Conservation (phyloP, 2,329 filamentous ascomycete species). For the Colletotrichum sp. region DNA sequence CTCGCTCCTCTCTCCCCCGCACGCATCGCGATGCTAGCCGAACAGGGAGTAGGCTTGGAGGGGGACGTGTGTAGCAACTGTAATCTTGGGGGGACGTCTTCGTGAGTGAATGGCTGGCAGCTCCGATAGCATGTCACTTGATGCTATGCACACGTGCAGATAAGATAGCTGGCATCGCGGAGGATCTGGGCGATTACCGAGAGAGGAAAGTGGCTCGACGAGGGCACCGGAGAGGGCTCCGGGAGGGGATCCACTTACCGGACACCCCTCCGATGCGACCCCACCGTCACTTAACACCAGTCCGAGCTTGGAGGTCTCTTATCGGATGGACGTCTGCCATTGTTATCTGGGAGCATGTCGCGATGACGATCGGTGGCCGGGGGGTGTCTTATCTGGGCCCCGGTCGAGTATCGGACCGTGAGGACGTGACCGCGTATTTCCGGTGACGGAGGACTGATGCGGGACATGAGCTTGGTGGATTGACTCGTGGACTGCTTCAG, state of each 20-base stretch:
- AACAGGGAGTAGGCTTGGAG: neutral
- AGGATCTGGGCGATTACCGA: neutral
- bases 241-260: constrained; percentile 14
- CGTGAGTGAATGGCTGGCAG: neutral
- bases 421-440: neutral
- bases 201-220: neutral
- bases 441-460: neutral
- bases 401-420: neutral
- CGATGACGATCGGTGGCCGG: neutral
- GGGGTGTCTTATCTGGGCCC: neutral
- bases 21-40: neutral
- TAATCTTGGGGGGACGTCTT: neutral
- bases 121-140: neutral
- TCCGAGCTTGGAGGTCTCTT: neutral
- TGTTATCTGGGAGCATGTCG: neutral
- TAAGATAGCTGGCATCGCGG: neutral
- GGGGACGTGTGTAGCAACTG: neutral
- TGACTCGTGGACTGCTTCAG: rapidly evolving
- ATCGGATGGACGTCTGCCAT: neutral
- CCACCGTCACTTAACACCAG: neutral
- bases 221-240: constrained; percentile 7
- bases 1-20: neutral
- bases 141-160: neutral
- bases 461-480: neutral
- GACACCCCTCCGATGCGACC: constrained; percentile 14